These are phyloP conservation scores for Posidonia australis DNA, from an alignment of 106 monocot genomes.

Conservation along the genomic window DNA sequence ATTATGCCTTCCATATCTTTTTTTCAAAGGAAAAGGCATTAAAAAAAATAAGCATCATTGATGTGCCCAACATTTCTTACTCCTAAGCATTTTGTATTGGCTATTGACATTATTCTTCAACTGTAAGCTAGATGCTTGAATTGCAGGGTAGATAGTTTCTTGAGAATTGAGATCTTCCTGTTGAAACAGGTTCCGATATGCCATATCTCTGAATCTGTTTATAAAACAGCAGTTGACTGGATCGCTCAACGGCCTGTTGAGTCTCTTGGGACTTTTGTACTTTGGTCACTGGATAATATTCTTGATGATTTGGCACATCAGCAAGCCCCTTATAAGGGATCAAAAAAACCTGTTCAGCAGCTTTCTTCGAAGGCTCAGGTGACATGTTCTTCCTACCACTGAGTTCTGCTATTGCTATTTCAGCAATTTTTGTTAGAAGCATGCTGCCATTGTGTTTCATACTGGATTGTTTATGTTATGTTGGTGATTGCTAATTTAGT, in stretches of 20 bases:
- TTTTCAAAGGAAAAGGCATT: background rate
- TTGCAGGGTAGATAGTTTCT: background rate
- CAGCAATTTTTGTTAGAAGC: background rate
- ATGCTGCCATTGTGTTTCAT: background rate
- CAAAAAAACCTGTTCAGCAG: constrained; percentile 49
- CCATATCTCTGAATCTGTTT: constrained; percentile 61
- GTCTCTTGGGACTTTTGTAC: constrained; percentile 52
- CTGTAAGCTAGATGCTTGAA: background rate
- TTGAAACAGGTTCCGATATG: constrained; percentile 53
- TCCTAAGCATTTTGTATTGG: background rate
- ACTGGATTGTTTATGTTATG: background rate
- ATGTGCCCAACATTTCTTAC: background rate
- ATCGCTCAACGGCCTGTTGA: constrained; percentile 48
- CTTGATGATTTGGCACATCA: constrained; percentile 55
- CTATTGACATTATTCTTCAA: background rate
- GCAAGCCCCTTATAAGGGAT: constrained; percentile 36
- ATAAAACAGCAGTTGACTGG: constrained; percentile 70
- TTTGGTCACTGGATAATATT: constrained; percentile 74
- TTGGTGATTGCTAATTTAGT: background rate
- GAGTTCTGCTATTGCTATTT: background rate
- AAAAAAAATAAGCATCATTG: background rate
- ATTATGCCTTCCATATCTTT: background rate
- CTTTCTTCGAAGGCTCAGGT: constrained; percentile 73
- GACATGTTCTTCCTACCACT: background rate
- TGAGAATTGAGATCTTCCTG: background rate